These are phyloP conservation scores for Eragrostis nindensis DNA, from an alignment of 176 grass and related monocot genomes.

Conservation along the genomic window DNA sequence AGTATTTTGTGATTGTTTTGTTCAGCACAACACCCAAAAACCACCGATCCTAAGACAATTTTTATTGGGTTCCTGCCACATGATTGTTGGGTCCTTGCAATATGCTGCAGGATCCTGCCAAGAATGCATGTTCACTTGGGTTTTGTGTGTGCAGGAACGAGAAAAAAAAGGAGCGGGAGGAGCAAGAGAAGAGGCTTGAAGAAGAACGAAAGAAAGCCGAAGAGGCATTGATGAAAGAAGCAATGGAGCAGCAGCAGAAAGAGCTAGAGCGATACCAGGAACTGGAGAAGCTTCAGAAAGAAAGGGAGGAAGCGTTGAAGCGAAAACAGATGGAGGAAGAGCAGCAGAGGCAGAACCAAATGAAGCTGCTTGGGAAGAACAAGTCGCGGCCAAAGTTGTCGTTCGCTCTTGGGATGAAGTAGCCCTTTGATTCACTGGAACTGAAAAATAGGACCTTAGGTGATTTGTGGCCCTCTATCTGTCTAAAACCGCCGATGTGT, in stretches of 20 bases:
- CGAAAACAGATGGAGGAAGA: slow-evolving; percentile 88
- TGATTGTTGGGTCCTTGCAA: neutral
- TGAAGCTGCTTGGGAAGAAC: slow-evolving; percentile 95
- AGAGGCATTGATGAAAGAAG: slow-evolving; percentile 80
- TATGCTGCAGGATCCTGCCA: neutral
- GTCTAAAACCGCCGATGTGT: slow-evolving; percentile 16
- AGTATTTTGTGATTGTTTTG: neutral
- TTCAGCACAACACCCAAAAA: neutral
- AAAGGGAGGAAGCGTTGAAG: slow-evolving; percentile 87
- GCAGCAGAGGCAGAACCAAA: slow-evolving; percentile 84
- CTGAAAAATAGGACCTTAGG: slow-evolving; percentile 12
- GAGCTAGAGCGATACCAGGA: slow-evolving; percentile 95
- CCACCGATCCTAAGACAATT: neutral
- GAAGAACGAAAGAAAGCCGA: slow-evolving; percentile 89
- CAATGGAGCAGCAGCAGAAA: slow-evolving; percentile 84
- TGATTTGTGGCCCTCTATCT: slow-evolving; percentile 21
- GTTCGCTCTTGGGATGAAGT: slow-evolving; percentile 87
- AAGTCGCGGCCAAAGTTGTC: slow-evolving; percentile 89
- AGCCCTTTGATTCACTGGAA: neutral
- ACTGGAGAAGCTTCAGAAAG: slow-evolving; percentile 81
- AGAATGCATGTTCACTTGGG: neutral
- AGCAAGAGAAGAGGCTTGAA: slow-evolving; percentile 81
- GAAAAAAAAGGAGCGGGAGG: slow-evolving; percentile 76
- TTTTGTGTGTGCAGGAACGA: slow-evolving; percentile 60
- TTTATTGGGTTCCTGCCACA: neutral